Base-by-base conservation (phyloP, 2,329 filamentous ascomycete genomes). In the Sporothrix dimorphospora region DNA sequence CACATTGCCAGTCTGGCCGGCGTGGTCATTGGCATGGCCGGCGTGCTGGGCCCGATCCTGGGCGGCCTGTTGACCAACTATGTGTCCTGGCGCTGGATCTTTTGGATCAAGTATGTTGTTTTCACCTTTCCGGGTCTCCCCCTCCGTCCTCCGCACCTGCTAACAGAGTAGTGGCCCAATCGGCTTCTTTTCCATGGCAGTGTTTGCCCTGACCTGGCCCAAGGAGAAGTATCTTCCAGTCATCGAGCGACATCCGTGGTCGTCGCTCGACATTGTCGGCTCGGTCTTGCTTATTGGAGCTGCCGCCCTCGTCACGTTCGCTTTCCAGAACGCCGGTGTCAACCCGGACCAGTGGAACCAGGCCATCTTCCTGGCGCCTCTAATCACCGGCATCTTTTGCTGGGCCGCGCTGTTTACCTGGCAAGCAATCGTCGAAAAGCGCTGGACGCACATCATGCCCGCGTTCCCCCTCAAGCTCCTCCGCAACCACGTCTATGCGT, bases 91-190 rank as follows among this genome's bases (percentile, higher is more conserved):
- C 79, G 84, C 73, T 88, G 85, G 83, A 81, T 88, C 1, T 89
- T 89, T 77, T 89, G 85, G 85, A 85, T 89, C 76, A 89, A 89
- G 85, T 87, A 75, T 66, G 83, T 79, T 9, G 19, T 34, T 38
- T 8, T 4, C 45, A 12, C 21, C 11, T 38, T 68, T 4, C 4
- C 16, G 6, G 6, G 4, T 49, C 8, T 53, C 12, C 1, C 24
- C 19, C 69, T 19, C 14, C 27, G 30, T 21, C 45, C 49, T 38
- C 16, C 30, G n/a, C 68, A 38, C 40, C 3, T 45, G 6, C 57
- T 30, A n/a, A 3, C 24, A 53, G 1, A 27, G 5, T 55, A 88
- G 86, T 76, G 86, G 84, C 1, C 87, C 87, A 0, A 79, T 88
- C 14, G 85, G 86, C 0, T 76, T 78, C 51, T 73, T 83, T 0